Conservation (phyloP, 257 asterid genomes). For the Craterostigma plantagineum region DNA sequence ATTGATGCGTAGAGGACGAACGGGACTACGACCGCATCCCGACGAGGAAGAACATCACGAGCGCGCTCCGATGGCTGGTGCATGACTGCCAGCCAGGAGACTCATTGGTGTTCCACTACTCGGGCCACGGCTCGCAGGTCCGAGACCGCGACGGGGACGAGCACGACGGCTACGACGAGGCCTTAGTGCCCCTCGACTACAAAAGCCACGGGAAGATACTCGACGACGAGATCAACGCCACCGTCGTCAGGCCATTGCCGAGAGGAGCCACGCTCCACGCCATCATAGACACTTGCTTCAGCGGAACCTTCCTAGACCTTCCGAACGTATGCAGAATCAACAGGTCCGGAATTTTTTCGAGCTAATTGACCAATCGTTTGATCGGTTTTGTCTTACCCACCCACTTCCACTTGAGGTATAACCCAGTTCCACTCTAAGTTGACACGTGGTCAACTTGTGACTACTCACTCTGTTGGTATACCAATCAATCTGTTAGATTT, state of each 20-base stretch:
- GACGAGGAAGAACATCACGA: constrained; percentile 46
- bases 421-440: too few species aligned
- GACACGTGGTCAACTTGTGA: too few species aligned
- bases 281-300: constrained; percentile 68
- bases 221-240: constrained; percentile 64
- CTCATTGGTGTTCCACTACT: constrained; percentile 71
- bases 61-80: constrained; percentile 62
- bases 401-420: too few species aligned
- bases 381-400: too few species aligned
- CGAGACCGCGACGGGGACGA: constrained; percentile 57
- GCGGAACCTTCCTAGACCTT: constrained; percentile 73
- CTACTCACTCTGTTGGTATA: too few species aligned
- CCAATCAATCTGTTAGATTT: too few species aligned
- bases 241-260: constrained; percentile 67
- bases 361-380: too few species aligned
- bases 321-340: constrained; percentile 41
- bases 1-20: constrained; percentile 26
- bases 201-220: constrained; percentile 60
- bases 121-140: constrained; percentile 66
- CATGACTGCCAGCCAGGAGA: constrained; percentile 57
- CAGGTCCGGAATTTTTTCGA: constrained; percentile 24
- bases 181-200: constrained; percentile 58
- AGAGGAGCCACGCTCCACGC: constrained; percentile 63
- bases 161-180: constrained; percentile 61
- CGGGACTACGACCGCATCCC: constrained; percentile 29